These are phyloP conservation scores for Scedosporium boydii DNA, from an alignment of 2,329 filamentous ascomycete genomes.

Conservation along the genomic window DNA sequence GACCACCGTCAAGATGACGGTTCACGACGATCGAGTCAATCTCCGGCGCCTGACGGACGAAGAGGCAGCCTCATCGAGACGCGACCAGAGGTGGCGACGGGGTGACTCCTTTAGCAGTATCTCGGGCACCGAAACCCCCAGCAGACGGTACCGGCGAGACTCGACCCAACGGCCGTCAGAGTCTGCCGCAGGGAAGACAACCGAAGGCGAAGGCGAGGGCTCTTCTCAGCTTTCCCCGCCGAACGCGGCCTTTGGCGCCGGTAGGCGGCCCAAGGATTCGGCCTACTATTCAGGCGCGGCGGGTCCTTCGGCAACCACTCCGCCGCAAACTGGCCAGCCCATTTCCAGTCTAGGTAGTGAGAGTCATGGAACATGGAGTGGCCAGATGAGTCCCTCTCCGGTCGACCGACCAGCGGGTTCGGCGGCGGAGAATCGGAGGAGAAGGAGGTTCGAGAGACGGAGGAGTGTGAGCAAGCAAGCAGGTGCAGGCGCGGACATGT, in stretches of 20 bases:
- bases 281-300: conserved; percentile 47
- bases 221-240: conserved; percentile 41
- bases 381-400: conserved; percentile 36
- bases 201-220: conserved; percentile 23
- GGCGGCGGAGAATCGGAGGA: conserved; percentile 40
- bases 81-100: conserved; percentile 24
- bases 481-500: conserved; percentile 23
- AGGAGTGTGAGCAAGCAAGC: conserved; percentile 24
- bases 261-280: conserved; percentile 44
- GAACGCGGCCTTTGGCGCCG: conserved; percentile 45
- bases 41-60: conserved; percentile 52
- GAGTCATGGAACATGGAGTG: conserved; percentile 44
- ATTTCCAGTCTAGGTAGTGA: conserved; percentile 38
- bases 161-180: conserved; percentile 37
- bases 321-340: conserved; percentile 27
- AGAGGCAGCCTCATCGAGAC: conserved; percentile 37
- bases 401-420: conserved; percentile 26
- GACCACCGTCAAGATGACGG: conserved; percentile 41
- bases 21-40: conserved; percentile 53
- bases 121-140: conserved; percentile 45
- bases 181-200: conserved; percentile 33
- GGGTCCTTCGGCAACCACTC: conserved; percentile 28
- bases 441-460: conserved; percentile 46
- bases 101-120: conserved; percentile 46
- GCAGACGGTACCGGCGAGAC: conserved; percentile 45